phyloP scores from a whole-genome alignment of 2,329 filamentous ascomycete genomes.

The Colletotrichum tanaceti region DNA sequence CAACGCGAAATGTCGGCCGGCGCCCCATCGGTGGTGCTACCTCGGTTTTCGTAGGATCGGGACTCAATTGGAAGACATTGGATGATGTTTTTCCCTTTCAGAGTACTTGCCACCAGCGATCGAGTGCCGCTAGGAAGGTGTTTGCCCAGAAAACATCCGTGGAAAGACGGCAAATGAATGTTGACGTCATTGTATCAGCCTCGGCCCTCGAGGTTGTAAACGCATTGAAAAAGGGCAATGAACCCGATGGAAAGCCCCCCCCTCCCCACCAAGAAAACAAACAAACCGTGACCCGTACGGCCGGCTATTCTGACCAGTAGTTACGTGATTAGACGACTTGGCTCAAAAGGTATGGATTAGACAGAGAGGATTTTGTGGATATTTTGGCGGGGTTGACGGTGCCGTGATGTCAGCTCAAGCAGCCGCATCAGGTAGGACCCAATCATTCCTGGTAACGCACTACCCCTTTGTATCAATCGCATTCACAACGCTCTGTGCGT shows the following conservation, averaged over 20 bases:
- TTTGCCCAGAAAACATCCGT: too few relatives aligned
- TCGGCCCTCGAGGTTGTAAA: too few relatives aligned
- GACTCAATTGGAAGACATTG: too few relatives aligned
- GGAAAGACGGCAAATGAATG: too few relatives aligned
- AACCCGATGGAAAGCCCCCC: too few relatives aligned
- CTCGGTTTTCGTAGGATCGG: neutral
- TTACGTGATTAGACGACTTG: constrained; percentile 1
- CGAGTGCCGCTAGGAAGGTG: too few relatives aligned
- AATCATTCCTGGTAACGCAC: neutral
- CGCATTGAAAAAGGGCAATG: too few relatives aligned
- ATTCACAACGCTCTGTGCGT: neutral
- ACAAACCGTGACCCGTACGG: neutral
- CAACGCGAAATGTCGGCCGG: neutral
- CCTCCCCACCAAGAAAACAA: neutral
- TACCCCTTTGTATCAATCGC: neutral
- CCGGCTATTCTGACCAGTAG: too few relatives aligned
- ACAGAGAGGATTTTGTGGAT: neutral
- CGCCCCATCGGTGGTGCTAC: neutral
- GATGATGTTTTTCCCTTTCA: too few relatives aligned
- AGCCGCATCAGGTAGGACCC: neutral
- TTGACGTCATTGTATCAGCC: too few relatives aligned
- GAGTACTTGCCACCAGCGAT: neutral
- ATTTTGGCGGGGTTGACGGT: constrained; percentile 13
- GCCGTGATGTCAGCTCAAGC: constrained; percentile 11
- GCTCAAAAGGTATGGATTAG: neutral